Evolutionary conservation across 1,139 yeast species (phyloP), one percentile per base, ranked within the genome.

Genomic region (Nakaseomyces sp.): DNA sequence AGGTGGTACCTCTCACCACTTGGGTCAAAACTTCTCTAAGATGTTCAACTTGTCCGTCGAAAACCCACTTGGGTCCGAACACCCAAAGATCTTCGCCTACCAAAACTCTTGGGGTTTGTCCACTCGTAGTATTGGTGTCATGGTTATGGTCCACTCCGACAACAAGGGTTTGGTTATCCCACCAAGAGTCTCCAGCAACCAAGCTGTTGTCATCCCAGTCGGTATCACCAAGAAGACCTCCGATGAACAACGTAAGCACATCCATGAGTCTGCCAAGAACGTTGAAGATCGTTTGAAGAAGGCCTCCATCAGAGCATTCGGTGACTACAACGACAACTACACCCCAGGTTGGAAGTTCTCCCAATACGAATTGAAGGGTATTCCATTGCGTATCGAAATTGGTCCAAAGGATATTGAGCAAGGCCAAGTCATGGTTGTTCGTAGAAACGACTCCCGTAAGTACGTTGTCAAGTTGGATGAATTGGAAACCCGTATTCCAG

Each of bases 41-140:
- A 93, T 93, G 98, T 93, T 93, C 71, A 84, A 87, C 70, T 86
- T 93, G 54, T 72, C 83, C 35, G 98, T 93, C 40, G 98, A 93
- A 70, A 84, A 86, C 67, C 98, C 99, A 54, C 85, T 83, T 49
- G 93, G 89, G 43, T 65, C 86, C 16, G 94, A 85, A 51, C 81
- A 84, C 65, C 93, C 93, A 63, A 85, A 86, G 70, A 71, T 88
- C 42, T 77, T 71, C 59, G 96, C 94, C 26, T 87, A 81, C 78
- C 99, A 93, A 72, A 93, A 93, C 74, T 89, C 97, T 9, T 93
- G 99, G 99, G 99, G 99, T 69, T 73, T 91, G 58, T 88, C 97
- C 40, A 93, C 99, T 50, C 87, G 99, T 70, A 94, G 84, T 52
- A 89, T 93, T 64, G 99, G 99, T 74, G 98, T 93, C 55, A 91